Evolutionary conservation across 139 green algal species (phyloP).

Genomic region (Tetradesmus obliquus): DNA sequence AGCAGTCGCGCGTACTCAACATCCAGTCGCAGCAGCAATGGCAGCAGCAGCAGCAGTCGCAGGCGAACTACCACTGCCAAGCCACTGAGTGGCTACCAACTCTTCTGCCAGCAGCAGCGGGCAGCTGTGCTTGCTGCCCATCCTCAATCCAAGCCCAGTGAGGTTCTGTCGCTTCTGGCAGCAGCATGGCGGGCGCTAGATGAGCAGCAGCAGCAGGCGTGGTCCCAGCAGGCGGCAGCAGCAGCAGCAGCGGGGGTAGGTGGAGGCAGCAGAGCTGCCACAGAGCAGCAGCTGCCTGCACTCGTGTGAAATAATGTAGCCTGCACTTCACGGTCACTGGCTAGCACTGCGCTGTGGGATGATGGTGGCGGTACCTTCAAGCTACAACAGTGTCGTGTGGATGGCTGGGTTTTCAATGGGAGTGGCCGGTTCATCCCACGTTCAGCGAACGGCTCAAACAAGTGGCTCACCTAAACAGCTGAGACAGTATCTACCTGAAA

Average conservation of each 20-base stretch:
- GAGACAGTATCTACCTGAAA: too few species aligned
- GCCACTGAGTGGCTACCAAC: neutral
- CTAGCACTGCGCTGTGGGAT: too few species aligned
- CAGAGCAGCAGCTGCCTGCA: neutral
- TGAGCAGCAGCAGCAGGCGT: neutral
- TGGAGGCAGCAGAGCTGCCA: neutral
- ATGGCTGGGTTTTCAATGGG: too few species aligned
- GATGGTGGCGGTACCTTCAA: too few species aligned
- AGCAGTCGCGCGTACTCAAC: neutral
- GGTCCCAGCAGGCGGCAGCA: neutral
- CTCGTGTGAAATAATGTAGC: neutral
- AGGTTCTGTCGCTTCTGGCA: neutral
- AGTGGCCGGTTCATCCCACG: too few species aligned
- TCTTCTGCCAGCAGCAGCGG: slow-evolving; percentile 29
- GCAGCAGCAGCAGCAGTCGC: slow-evolving; percentile 5
- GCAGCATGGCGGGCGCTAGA: neutral
- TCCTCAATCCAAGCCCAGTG: neutral
- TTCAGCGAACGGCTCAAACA: too few species aligned
- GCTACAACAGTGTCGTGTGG: too few species aligned
- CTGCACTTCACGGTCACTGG: too few species aligned
- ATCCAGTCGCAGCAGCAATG: neutral
- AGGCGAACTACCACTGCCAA: neutral
- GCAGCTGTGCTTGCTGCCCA: neutral
- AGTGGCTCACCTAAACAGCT: too few species aligned
- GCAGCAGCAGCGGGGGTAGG: neutral